Percentiles rank a stretch among this genome's conserved stretches.
phyloP scores from a whole-genome alignment of 306 rosid species.

The Rosa multiflora region DNA sequence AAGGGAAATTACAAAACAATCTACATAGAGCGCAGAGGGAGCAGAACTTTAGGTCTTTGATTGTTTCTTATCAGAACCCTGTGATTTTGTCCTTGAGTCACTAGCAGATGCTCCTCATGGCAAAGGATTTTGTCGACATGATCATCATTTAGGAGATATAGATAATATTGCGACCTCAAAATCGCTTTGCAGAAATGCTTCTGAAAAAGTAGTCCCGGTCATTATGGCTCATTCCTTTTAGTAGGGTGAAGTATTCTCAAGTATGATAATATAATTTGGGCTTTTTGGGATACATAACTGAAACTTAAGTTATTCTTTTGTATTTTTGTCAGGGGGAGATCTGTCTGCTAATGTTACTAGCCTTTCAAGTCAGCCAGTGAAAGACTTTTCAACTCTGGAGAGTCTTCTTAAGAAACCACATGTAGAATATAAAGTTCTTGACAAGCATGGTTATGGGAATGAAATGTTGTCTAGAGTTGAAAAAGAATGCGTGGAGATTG shows the following conservation, averaged over 20 bases:
- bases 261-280: background rate
- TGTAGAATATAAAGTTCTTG: constrained; percentile 66
- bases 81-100: background rate
- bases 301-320: constrained; percentile 1
- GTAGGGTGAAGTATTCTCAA: background rate
- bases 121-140: background rate
- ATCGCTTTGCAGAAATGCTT: background rate
- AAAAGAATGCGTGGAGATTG: constrained; percentile 87
- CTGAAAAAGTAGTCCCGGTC: background rate
- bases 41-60: background rate
- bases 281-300: background rate
- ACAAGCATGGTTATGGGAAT: constrained; percentile 84
- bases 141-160: background rate
- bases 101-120: background rate
- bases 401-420: constrained; percentile 98
- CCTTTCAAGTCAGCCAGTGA: constrained; percentile 85
- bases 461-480: constrained; percentile 61
- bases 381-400: constrained; percentile 77
- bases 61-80: background rate
- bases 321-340: constrained; percentile 65
- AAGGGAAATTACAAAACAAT: background rate
- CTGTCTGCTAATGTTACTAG: constrained; percentile 63
- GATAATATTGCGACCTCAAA: background rate
- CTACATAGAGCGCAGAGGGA: background rate
- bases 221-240: background rate